Evolutionary conservation across 1,284 basidiomycete species (phyloP), one percentile per base, ranked within the genome.

Genomic region (Malassezia caprae): DNA sequence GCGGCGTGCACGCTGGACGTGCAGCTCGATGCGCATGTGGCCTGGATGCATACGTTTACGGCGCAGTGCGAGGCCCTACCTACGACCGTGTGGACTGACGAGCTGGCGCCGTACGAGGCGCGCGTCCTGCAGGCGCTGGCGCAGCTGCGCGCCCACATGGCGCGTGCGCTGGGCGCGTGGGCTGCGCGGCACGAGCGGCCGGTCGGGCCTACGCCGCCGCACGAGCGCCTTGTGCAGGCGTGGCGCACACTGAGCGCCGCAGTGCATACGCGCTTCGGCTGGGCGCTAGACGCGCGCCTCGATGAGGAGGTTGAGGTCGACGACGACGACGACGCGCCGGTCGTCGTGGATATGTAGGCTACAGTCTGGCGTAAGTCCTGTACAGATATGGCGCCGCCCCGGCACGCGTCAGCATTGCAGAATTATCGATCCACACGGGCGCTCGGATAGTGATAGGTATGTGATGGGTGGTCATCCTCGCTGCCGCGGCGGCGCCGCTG

Each of bases 381-480:
- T 15, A 15, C 23, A 21, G 12, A 27, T 13, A 19, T 15, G 17
- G 4, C 19, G 37, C 10, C 13, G 43, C 43, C 24, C 24, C 8
- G 26, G 32, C 30, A 31, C 8, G 47, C 53, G 3, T 64, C 62
- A 64, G 62, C 44, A 64, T 64, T 64, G 62, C 62, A 64, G 62
- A 64, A 64, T 56, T 24, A 21, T 17, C 17, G 31, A 47, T 62
- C 62, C 46, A 24, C 60, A 62, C 21, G 43, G 26, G 39, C 34
- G 31, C 52, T 60, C 62, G 61, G 62, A 62, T 51, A 52, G 48
- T 54, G 58, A 62, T 58, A 53, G 60, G 51, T 53, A 62, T 64
- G 62, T 64, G 58, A 54, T 60, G 48, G 51, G 34, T 50, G 34
- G 53, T 28, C 50, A 62, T 62, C 59, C 51, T 54, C 44, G 21